A percentile compares a stretch with the other conserved stretches of the same genome.
Evolutionary conservation across 2,329 filamentous ascomycete species (phyloP).

Genomic region (Claviceps spartinae): DNA sequence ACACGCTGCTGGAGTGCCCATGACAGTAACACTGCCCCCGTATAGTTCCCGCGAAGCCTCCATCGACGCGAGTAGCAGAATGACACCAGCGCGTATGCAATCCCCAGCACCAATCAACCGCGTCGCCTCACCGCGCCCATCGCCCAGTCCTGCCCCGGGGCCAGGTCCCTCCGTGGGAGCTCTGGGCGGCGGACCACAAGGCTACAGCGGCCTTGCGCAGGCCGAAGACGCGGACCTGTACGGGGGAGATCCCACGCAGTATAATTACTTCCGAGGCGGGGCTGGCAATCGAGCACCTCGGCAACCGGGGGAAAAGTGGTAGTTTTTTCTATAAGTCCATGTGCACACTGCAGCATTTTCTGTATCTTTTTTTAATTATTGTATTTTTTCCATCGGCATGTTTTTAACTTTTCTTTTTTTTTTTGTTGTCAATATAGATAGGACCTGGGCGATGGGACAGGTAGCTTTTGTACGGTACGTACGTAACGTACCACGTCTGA

Average conservation of each 20-base stretch:
- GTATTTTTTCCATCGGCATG: neutral
- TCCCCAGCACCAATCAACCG: slow-evolving; percentile 3
- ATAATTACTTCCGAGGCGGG: slow-evolving; percentile 42
- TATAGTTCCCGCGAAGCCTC: slow-evolving; percentile 11
- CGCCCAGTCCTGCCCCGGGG: slow-evolving; percentile 2
- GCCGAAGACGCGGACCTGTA: slow-evolving; percentile 27
- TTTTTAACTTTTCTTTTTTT: neutral
- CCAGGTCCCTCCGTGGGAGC: slow-evolving; percentile 34
- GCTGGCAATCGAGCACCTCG: slow-evolving; percentile 10
- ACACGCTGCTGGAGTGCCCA: slow-evolving; percentile 38
- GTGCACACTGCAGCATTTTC: no score
- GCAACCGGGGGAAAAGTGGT: slow-evolving; percentile 28
- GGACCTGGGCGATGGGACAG: no score
- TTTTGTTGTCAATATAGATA: no score
- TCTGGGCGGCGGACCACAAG: slow-evolving; percentile 42
- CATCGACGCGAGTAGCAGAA: slow-evolving; percentile 11
- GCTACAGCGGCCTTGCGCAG: slow-evolving; percentile 47
- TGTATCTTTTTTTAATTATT: neutral
- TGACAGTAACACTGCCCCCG: slow-evolving; percentile 18
- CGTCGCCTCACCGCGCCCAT: neutral
- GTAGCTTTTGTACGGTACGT: no score
- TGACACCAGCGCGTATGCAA: slow-evolving; percentile 12
- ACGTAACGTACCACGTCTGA: no score
- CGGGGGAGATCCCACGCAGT: slow-evolving; percentile 33
- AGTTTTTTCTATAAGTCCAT: slow-evolving; percentile 2